Evolutionary conservation across 1,284 basidiomycete species (phyloP).

Genomic region (Ustilago sp.): DNA sequence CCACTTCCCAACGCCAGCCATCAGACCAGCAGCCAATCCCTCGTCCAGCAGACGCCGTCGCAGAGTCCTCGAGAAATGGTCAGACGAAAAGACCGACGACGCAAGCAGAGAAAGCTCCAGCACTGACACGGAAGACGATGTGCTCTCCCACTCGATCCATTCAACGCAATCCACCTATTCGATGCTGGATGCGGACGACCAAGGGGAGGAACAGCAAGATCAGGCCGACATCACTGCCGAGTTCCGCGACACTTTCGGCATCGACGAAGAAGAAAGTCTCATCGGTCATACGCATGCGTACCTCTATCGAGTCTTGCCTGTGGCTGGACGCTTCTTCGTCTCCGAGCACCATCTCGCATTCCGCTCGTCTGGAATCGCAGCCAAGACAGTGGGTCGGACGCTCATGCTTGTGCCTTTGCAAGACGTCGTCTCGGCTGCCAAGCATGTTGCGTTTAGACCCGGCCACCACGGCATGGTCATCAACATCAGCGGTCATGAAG

Average conservation of each 20-base stretch:
- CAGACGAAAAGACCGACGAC: conserved; percentile 23
- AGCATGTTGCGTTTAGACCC: conserved; percentile 86
- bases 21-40: background rate
- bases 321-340: conserved; percentile 59
- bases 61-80: conserved; percentile 47
- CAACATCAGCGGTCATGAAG: conserved; percentile 93
- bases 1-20: background rate
- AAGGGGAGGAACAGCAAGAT: conserved; percentile 14
- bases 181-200: conserved; percentile 39
- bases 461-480: conserved; percentile 88
- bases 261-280: conserved; percentile 49
- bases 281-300: conserved; percentile 49
- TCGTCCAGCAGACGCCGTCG: conserved; percentile 16
- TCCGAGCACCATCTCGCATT: conserved; percentile 60
- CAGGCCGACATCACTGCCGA: conserved; percentile 23
- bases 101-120: conserved; percentile 30
- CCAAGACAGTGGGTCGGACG: conserved; percentile 57
- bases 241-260: conserved; percentile 50
- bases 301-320: conserved; percentile 59
- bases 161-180: conserved; percentile 46
- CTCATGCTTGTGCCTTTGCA: conserved; percentile 94
- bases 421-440: conserved; percentile 86
- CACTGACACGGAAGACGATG: conserved; percentile 38
- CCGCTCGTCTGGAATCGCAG: conserved; percentile 57
- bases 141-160: conserved; percentile 30